Conservation (phyloP, 2,329 filamentous ascomycete genomes). For the Aureobasidium sp. region DNA sequence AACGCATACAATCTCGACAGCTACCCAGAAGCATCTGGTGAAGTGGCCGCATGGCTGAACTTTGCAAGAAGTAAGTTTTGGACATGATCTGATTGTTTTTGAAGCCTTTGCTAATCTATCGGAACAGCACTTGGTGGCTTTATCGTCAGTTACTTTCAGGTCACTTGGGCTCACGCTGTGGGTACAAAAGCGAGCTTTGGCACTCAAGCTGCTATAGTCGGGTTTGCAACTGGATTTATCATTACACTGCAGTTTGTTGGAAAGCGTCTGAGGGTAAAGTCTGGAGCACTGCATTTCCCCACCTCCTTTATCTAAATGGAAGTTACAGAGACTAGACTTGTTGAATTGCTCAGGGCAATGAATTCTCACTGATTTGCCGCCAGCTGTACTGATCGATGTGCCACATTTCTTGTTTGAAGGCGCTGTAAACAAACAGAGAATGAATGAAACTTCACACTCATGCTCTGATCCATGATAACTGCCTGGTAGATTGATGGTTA, state of each 20-base stretch:
- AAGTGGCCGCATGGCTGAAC: constrained; percentile 47
- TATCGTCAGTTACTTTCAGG: constrained; percentile 45
- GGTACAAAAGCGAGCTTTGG: constrained; percentile 16
- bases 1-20: constrained; percentile 47
- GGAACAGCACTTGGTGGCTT: constrained; percentile 40
- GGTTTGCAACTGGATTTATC: neutral
- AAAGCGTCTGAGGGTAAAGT: neutral
- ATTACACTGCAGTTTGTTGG: neutral
- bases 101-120: neutral
- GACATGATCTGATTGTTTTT: neutral
- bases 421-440: neutral
- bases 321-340: neutral
- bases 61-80: constrained; percentile 24
- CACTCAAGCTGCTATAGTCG: constrained; percentile 13
- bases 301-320: neutral
- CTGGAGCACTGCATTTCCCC: neutral
- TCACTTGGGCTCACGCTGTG: constrained; percentile 35
- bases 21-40: constrained; percentile 49
- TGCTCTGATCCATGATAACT: too few species aligned
- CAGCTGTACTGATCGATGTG: neutral
- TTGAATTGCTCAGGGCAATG: neutral
- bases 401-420: neutral
- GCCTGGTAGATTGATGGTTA: too few species aligned
- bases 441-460: neutral
- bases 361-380: neutral